Conservation (phyloP, 495 filamentous ascomycete species). For the Aspergillus biplanus region DNA sequence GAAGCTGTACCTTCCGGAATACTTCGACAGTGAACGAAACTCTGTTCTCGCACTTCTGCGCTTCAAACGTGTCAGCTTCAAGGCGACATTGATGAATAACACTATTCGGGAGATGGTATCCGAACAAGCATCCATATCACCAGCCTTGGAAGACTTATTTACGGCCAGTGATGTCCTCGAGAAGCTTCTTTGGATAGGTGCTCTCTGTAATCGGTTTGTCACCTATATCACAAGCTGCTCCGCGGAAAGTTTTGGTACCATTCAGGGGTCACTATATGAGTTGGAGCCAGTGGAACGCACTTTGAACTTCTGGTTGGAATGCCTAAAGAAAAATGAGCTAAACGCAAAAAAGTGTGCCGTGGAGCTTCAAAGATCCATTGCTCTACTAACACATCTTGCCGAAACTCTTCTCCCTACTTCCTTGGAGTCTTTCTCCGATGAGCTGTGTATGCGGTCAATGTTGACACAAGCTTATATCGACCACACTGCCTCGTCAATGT, state of each 20-base stretch:
- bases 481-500: constrained; percentile 69
- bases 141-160: constrained; percentile 73
- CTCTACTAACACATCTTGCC: constrained; percentile 81
- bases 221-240: constrained; percentile 75
- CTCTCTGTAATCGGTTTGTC: constrained; percentile 83
- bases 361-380: constrained; percentile 78
- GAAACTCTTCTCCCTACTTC: constrained; percentile 76
- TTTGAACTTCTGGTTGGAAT: constrained; percentile 87
- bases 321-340: constrained; percentile 80
- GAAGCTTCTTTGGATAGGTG: constrained; percentile 81
- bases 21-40: constrained; percentile 75
- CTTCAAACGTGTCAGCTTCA: constrained; percentile 88
- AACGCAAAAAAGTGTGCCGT: constrained; percentile 77
- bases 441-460: constrained; percentile 69
- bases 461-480: constrained; percentile 88
- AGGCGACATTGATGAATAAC: constrained; percentile 75
- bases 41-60: constrained; percentile 83
- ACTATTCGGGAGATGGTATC: constrained; percentile 79
- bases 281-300: constrained; percentile 91
- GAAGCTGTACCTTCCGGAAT: constrained; percentile 86
- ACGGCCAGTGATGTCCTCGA: constrained; percentile 78
- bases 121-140: constrained; percentile 54
- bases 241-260: constrained; percentile 72
- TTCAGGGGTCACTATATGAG: constrained; percentile 80
- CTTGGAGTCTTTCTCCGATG: constrained; percentile 77